These are phyloP conservation scores for Candida germanica DNA, from an alignment of 805 yeast species.

Conservation along the genomic window DNA sequence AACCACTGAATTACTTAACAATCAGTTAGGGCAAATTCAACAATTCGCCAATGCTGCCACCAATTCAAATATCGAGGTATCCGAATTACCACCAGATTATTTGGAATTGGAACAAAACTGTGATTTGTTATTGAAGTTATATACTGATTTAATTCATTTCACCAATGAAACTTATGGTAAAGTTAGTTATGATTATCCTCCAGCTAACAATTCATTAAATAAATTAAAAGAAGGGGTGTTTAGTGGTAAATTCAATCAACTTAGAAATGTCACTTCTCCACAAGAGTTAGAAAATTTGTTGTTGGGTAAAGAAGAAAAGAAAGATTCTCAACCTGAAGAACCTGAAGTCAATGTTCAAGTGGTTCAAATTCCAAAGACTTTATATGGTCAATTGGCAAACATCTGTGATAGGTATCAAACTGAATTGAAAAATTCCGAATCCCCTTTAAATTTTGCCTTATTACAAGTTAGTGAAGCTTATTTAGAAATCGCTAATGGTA, in stretches of 20 bases:
- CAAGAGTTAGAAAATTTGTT: constrained; percentile 63
- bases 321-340: constrained; percentile 9
- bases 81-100: constrained; percentile 74
- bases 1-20: constrained; percentile 57
- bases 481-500: constrained; percentile 60
- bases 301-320: constrained; percentile 26
- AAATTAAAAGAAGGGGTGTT: constrained; percentile 62
- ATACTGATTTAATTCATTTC: constrained; percentile 46
- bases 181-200: constrained; percentile 81
- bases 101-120: constrained; percentile 62
- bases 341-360: constrained; percentile 25
- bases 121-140: constrained; percentile 60
- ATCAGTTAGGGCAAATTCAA: constrained; percentile 55
- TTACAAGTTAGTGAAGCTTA: constrained; percentile 55
- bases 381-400: constrained; percentile 65
- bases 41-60: constrained; percentile 35
- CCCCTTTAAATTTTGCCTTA: constrained; percentile 52
- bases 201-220: constrained; percentile 44
- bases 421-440: constrained; percentile 42
- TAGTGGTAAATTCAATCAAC: constrained; percentile 53
- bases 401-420: constrained; percentile 48
- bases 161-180: constrained; percentile 60
- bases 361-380: constrained; percentile 59
- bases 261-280: constrained; percentile 62
- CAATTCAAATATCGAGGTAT: constrained; percentile 51